A percentile compares a stretch with the other conserved stretches of the same genome.
Evolutionary conservation across 2,329 filamentous ascomycete species (phyloP).

Genomic region (Xylariaceae sp.): DNA sequence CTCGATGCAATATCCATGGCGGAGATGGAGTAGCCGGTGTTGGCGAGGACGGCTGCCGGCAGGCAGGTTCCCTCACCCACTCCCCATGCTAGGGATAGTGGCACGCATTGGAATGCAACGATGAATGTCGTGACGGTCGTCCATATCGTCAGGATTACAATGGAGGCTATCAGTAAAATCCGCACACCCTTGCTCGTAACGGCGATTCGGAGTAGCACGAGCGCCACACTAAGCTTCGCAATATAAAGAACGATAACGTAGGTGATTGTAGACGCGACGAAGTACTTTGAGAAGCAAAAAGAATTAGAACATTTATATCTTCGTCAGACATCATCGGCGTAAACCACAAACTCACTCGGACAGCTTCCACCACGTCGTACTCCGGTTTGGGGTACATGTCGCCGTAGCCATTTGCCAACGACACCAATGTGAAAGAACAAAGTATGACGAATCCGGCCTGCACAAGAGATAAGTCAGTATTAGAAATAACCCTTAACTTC

Average conservation of each 20-base stretch:
- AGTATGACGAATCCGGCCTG: slow-evolving; percentile 28
- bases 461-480: too few relatives aligned
- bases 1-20: slow-evolving; percentile 33
- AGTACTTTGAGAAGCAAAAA: slow-evolving; percentile 16
- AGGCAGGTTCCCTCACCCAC: slow-evolving; percentile 27
- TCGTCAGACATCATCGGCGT: background rate
- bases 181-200: slow-evolving; percentile 29
- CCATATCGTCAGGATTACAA: slow-evolving; percentile 26
- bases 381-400: background rate
- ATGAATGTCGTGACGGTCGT: slow-evolving; percentile 28
- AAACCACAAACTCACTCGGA: slow-evolving; percentile 19
- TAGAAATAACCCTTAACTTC: too few relatives aligned
- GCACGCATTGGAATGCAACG: slow-evolving; percentile 28
- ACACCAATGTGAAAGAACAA: slow-evolving; percentile 26
- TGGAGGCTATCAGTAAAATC: slow-evolving; percentile 22
- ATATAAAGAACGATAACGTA: slow-evolving; percentile 31
- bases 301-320: slow-evolving; percentile 4
- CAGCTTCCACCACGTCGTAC: slow-evolving; percentile 16
- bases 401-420: slow-evolving; percentile 26
- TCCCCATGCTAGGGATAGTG: slow-evolving; percentile 29
- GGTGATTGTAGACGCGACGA: slow-evolving; percentile 28
- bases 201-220: slow-evolving; percentile 30
- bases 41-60: slow-evolving; percentile 26
- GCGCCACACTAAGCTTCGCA: slow-evolving; percentile 30
- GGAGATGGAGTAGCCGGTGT: slow-evolving; percentile 31